Evolutionary conservation across 495 filamentous ascomycete species (phyloP), one percentile per base, ranked within the genome.

Genomic region (Filosporella fistucella): DNA sequence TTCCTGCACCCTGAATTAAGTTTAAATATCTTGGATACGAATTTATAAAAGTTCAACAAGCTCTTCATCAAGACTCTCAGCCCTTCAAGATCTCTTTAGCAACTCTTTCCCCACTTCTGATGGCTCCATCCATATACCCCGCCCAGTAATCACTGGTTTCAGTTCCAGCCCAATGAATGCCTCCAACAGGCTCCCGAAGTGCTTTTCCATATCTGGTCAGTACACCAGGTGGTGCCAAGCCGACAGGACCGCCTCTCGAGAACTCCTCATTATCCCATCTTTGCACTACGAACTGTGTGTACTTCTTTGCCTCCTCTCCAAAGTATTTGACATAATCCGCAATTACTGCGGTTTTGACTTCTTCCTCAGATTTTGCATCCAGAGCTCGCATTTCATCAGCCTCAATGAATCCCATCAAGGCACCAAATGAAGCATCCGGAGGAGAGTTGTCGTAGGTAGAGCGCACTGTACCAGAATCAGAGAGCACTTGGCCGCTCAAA

Each of bases 51-150:
- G n/a, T n/a, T n/a, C n/a, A n/a, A n/a, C n/a, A n/a, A n/a, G n/a
- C n/a, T n/a, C n/a, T n/a, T n/a, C n/a, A n/a, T n/a, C n/a, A n/a
- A n/a, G n/a, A n/a, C n/a, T n/a, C n/a, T n/a, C n/a, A n/a, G n/a
- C n/a, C n/a, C n/a, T n/a, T n/a, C n/a, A 38, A 2, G n/a, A 67
- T 64, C 42, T 72, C 68, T 13, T 51, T 42, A 6, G 59, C 69
- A 22, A 55, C 66, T 14, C 58, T 49, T 43, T 69, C 48, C 1
- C 67, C 69, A 20, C 52, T 59, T 3, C 62, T 49, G 11, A 72
- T 38, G 11, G 69, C 69, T 4, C 70, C 70, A 41, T 71, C 68
- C 64, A 72, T 70, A 44, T 71, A 70, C 16, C 69, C 68, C 28
- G 60, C 62, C 65, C 68, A 71, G 18, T 64, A 57, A 12, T 33